Conservation (phyloP, 805 yeast genomes). For the Candida insectalens region DNA sequence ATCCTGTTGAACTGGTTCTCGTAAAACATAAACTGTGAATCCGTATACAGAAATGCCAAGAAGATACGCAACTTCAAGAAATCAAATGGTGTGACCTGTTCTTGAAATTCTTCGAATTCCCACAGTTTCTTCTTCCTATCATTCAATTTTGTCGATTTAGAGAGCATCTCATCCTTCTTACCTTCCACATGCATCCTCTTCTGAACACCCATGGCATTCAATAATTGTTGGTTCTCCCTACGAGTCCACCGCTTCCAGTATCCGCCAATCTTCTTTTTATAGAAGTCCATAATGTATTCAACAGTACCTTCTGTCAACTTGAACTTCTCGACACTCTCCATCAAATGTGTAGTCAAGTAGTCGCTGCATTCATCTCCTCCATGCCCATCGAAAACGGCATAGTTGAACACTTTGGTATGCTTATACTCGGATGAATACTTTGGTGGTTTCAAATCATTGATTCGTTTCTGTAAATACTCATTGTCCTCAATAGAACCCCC, state of each 20-base stretch:
- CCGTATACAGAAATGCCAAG: constrained; percentile 56
- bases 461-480: constrained; percentile 9
- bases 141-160: constrained; percentile 2
- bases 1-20: constrained; percentile 16
- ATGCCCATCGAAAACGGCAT: constrained; percentile 87
- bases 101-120: constrained; percentile 4
- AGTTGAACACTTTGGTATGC: constrained; percentile 42
- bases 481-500: constrained; percentile 1
- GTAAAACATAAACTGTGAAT: constrained; percentile 41
- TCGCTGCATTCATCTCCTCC: constrained; percentile 75
- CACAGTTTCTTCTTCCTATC: constrained; percentile 4
- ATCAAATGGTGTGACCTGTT: constrained; percentile 27
- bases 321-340: constrained; percentile 38
- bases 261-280: constrained; percentile 56
- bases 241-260: constrained; percentile 79
- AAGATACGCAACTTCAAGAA: constrained; percentile 56
- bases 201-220: constrained; percentile 14
- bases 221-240: constrained; percentile 22
- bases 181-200: constrained; percentile 3
- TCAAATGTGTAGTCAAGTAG: constrained; percentile 46
- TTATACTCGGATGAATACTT: constrained; percentile 6
- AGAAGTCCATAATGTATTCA: constrained; percentile 39
- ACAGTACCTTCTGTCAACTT: constrained; percentile 25
- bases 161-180: constrained; percentile 5
- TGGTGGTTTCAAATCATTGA: constrained; percentile 10